These are phyloP conservation scores for Angophora floribunda DNA, from an alignment of 345 rosid genomes.

Conservation along the genomic window DNA sequence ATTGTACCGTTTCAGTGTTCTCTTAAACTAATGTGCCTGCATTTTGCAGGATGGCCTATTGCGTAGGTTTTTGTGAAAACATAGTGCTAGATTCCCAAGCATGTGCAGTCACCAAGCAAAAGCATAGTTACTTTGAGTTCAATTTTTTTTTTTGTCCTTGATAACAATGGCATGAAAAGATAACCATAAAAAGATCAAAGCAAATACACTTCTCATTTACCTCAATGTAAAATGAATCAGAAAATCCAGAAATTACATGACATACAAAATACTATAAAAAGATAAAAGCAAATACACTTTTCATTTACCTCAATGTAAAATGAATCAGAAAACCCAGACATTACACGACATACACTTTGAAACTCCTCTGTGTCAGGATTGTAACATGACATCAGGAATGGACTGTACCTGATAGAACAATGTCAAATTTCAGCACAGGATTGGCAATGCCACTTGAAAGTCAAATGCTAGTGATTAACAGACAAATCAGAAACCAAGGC, in stretches of 20 bases:
- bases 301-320: conserved; percentile 65
- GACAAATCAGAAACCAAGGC: neutral
- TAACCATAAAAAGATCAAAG: neutral
- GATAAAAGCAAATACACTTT: neutral
- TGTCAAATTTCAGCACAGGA: neutral
- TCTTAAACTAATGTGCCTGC: neutral
- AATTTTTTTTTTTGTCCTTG: neutral
- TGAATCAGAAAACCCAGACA: conserved; percentile 88
- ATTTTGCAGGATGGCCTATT: neutral
- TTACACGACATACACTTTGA: conserved; percentile 84
- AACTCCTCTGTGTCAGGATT: conserved; percentile 73
- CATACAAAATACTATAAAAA: conserved; percentile 21
- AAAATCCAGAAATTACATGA: conserved; percentile 87
- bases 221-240: conserved; percentile 80
- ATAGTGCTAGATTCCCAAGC: neutral
- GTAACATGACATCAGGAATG: conserved; percentile 91
- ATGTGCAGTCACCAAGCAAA: neutral
- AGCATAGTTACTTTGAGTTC: neutral
- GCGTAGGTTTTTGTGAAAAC: neutral
- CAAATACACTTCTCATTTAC: conserved; percentile 12
- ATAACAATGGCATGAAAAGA: neutral
- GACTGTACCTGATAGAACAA: conserved; percentile 60
- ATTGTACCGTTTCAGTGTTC: neutral
- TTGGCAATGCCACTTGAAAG: neutral
- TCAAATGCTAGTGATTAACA: neutral